Evolutionary conservation across 2,329 filamentous ascomycete genomes (phyloP), one percentile per base, ranked within the genome.

Genomic region (Myriosclerotinia duriaeana): DNA sequence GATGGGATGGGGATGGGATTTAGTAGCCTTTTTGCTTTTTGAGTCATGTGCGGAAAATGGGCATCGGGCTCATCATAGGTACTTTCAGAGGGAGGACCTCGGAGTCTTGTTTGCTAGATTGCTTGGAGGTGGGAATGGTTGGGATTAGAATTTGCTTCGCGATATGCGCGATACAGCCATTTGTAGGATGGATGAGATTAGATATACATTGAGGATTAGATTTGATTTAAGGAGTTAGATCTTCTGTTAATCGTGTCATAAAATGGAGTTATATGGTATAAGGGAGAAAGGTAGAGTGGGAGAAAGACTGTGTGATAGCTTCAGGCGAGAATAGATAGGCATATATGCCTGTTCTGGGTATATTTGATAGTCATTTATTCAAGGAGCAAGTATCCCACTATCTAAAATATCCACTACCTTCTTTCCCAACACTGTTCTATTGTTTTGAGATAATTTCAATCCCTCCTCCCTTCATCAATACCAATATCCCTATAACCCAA

Each of bases 401-500:
- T 17, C 44, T 46, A 46, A 17, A 46, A 22, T 12, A 5, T 50
- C 17, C 44, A 20, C 1, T 8, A n/a, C 17, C 7, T 7, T n/a
- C 7, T 17, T 20, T n/a, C 17, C 17, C 44, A 46, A 46, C 8
- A 9, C 17, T 17, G 1, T 44, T 17, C 30, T 34, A 34, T 34
- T 34, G 30, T 48, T n/a, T 20, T n/a, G 20, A 48, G 20, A 20
- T 7, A n/a, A 50, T 26, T 8, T 11, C 22, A 2, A 26, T 26
- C n/a, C 20, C 9, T 50, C 46, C 5, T 22, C 46, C 4, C 46
- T 9, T 22, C 12, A 4, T 26, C 3, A 22, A 9, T 34, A 6
- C 30, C 30, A 34, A 34, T 6, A 34, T 34, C 22, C n/a, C 64
- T 66, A 72, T 26, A 83, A 70, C 8, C 79, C 80, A 30, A 84